phyloP scores from a whole-genome alignment of 2,329 filamentous ascomycete genomes.

The Paracorniculantispora psalliotae region DNA sequence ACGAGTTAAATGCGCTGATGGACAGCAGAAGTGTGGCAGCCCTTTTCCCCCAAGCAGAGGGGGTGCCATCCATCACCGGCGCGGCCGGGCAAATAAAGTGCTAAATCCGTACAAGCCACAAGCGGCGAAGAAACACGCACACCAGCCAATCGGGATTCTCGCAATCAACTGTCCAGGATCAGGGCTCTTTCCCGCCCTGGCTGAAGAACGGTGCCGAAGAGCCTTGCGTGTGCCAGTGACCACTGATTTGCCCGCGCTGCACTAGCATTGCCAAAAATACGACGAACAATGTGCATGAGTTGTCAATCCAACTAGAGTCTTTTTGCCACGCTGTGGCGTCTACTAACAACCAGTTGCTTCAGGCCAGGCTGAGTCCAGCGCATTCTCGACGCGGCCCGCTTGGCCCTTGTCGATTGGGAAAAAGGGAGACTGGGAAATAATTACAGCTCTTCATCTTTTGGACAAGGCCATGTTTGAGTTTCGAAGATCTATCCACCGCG shows the following conservation, averaged over 20 bases:
- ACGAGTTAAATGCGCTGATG: no score
- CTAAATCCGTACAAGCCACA: not conserved
- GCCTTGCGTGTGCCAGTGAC: no score
- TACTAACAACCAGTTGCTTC: not conserved
- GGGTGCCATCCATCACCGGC: not conserved
- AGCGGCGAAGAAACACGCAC: not conserved
- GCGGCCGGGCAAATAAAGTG: not conserved
- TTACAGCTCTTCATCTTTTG: no score
- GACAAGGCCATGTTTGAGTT: not conserved
- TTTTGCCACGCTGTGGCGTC: not conserved
- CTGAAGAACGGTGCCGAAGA: no score
- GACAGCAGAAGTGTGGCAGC: no score
- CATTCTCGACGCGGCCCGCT: not conserved
- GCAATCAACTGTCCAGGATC: not conserved
- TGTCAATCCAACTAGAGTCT: not conserved
- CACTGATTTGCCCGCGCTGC: no score
- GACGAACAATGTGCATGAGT: not conserved
- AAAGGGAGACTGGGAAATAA: no score
- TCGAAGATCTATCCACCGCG: not conserved
- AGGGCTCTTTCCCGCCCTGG: not conserved
- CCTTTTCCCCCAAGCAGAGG: no score
- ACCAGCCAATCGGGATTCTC: not conserved
- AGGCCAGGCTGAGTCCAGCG: not conserved
- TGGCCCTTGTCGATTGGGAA: not conserved
- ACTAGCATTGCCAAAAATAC: no score